Evolutionary conservation across 805 yeast species (phyloP), one percentile per base, ranked within the genome.

Genomic region (Saccharomycopsis sp.): DNA sequence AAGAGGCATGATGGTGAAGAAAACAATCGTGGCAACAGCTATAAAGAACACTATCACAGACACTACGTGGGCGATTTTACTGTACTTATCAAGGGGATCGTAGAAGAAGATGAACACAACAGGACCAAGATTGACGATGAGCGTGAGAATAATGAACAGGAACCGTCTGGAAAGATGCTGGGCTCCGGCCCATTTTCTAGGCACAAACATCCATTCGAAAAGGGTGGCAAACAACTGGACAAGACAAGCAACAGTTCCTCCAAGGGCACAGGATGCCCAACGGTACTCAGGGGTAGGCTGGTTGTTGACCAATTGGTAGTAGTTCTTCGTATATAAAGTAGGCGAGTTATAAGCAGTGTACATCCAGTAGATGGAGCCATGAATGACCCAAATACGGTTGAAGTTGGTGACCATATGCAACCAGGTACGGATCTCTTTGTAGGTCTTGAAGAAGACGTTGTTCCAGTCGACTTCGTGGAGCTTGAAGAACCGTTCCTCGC

Each of bases 161-260:
- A 94, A 78, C 72, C 99, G 86, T 75, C 97, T 89, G 44, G 90
- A 77, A 70, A 94, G 81, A 72, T 89, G 97, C 77, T 93, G 98
- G 72, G 98, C 97, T 75, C 99, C 99, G 41, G 98, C 96, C 98
- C 98, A 94, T 67, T 86, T 83, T 75, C 98, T 86, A 65, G 99
- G 99, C 62, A 94, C 98, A 68, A 91, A 94, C 71, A 85, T 78
- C 97, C 97, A 93, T 75, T 94, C 99, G 68, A 88, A 83, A 42
- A 91, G 60, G 29, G 98, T 92, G 55, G 99, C 99, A 59, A 82
- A 65, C 61, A 94, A 79, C 75, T 94, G 97, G 68, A 94, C 82
- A 54, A 81, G 70, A 61, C 85, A 75, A 56, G 97, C 98, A 66
- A 93, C 78, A 55, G 87, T 74, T 79, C 99, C 99, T 75, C 93